A percentile compares a stretch with the other conserved stretches of the same genome.
Conservation (phyloP, 2,329 filamentous ascomycete genomes). For the Fusarium guadeloupense region DNA sequence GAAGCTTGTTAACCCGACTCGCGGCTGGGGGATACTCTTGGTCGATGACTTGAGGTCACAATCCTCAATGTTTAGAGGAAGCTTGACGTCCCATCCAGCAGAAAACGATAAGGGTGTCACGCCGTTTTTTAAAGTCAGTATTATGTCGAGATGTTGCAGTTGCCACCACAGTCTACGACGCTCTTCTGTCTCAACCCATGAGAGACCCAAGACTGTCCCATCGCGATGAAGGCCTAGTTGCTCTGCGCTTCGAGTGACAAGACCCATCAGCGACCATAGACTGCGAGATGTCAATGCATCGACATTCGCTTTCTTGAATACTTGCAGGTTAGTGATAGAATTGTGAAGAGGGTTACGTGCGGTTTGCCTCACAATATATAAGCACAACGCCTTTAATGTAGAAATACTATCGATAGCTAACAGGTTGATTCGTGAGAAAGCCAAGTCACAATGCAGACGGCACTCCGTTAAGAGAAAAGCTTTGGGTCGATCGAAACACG, state of each 20-base stretch:
- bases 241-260: slow-evolving; percentile 7
- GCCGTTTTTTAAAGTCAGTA: not conserved
- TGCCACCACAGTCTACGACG: slow-evolving; percentile 25
- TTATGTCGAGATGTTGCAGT: slow-evolving; percentile 9
- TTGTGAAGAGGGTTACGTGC: fast-evolving
- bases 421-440: slow-evolving; percentile 4
- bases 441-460: slow-evolving; percentile 7
- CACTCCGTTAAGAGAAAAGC: not conserved
- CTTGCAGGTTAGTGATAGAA: not conserved
- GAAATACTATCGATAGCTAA: slow-evolving; percentile 2
- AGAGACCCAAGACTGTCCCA: slow-evolving; percentile 6
- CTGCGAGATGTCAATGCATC: not conserved
- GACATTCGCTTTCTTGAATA: slow-evolving; percentile 9
- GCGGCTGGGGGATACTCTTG: not conserved
- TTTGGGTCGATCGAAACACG: not conserved
- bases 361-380: slow-evolving; percentile 4
- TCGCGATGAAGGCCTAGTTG: slow-evolving; percentile 24
- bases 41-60: slow-evolving; percentile 1
- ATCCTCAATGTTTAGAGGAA: slow-evolving; percentile 23
- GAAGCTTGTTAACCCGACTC: not conserved
- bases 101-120: slow-evolving; percentile 11
- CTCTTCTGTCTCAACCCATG: slow-evolving; percentile 13
- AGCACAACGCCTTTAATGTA: slow-evolving; percentile 5
- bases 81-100: slow-evolving; percentile 11
- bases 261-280: slow-evolving; percentile 10